Evolutionary conservation across 768 basidiomycete genomes (phyloP), one percentile per base, ranked within the genome.

Genomic region (Gymnopilus junonius): DNA sequence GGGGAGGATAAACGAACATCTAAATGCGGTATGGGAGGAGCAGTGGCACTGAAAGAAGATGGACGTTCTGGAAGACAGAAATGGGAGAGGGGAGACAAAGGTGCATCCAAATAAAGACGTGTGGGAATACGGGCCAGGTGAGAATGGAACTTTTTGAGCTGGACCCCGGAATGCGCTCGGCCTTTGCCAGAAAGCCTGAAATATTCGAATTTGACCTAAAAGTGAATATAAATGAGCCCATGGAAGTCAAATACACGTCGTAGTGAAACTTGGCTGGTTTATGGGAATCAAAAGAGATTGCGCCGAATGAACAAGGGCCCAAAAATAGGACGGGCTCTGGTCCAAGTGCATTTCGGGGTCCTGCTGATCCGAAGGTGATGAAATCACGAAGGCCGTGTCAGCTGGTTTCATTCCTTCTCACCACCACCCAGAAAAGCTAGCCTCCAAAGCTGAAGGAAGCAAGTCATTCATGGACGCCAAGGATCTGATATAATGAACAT

Each of bases 41-140:
- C n/a, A 7, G 29, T n/a, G 10, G 8, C 17, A 42, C 20, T n/a
- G 20, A 42, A 42, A 5, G 3, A 51, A n/a, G 27, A n/a, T 29
- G 31, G 14, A 29, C 29, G 48, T 51, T 51, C 48, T 51, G 27
- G 48, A 51, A 51, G 29, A 32, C 27, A 29, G 48, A 20, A 32
- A 29, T 51, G 48, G 48, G 17, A n/a, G 31, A n/a, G 48, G 48
- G 31, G 48, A n/a, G 48, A 51, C 48, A 51, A 51, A 51, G 48
- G 8, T 29, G 15, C 12, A 17, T 17, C 48, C 32, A 7, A 4
- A 15, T 51, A n/a, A 2, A 15, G 48, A 32, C 3, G 15, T 17
- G 29, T n/a, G 48, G 2, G 29, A 32, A 32, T 51, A 31, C 29
- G 48, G 48, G 48, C 48, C 29, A 29, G n/a, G 48, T 51, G 48